phyloP scores from a whole-genome alignment of 23 red algal species.

The Gracilaria caudata region DNA sequence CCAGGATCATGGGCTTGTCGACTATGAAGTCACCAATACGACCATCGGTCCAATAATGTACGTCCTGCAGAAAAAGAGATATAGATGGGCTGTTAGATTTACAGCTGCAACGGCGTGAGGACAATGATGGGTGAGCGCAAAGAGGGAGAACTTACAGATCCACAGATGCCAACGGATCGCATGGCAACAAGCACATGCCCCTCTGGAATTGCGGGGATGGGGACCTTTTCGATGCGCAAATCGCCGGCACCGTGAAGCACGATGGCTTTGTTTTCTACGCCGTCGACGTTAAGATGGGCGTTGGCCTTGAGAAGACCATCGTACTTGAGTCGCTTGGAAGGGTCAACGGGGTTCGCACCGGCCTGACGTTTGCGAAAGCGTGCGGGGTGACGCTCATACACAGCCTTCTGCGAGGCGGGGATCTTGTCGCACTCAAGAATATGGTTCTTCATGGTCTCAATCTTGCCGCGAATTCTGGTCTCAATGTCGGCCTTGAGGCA shows the following conservation, averaged over 20 bases:
- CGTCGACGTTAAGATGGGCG: slow-evolving; percentile 32
- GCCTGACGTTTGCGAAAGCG: slow-evolving; percentile 41
- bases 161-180: slow-evolving; percentile 83
- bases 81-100: neutral
- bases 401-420: slow-evolving; percentile 51
- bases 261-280: slow-evolving; percentile 59
- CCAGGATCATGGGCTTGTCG: slow-evolving; percentile 83
- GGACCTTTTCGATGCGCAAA: slow-evolving; percentile 62
- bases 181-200: slow-evolving; percentile 76
- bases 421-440: slow-evolving; percentile 63
- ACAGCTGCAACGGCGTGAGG: neutral
- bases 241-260: slow-evolving; percentile 78
- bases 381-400: slow-evolving; percentile 53
- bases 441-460: slow-evolving; percentile 72
- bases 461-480: slow-evolving; percentile 57
- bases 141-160: slow-evolving; percentile 51
- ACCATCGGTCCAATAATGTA: slow-evolving; percentile 86
- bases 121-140: neutral
- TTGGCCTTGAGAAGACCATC: slow-evolving; percentile 38
- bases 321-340: slow-evolving; percentile 38
- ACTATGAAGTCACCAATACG: slow-evolving; percentile 74
- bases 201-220: slow-evolving; percentile 58
- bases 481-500: slow-evolving; percentile 61
- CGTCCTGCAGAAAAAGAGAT: slow-evolving; percentile 41
- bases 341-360: slow-evolving; percentile 13